Percentiles rank a stretch among this genome's conserved stretches.
Evolutionary conservation across 177 flowering plant genomes (phyloP).

Genomic region (Vitis hybrid): DNA sequence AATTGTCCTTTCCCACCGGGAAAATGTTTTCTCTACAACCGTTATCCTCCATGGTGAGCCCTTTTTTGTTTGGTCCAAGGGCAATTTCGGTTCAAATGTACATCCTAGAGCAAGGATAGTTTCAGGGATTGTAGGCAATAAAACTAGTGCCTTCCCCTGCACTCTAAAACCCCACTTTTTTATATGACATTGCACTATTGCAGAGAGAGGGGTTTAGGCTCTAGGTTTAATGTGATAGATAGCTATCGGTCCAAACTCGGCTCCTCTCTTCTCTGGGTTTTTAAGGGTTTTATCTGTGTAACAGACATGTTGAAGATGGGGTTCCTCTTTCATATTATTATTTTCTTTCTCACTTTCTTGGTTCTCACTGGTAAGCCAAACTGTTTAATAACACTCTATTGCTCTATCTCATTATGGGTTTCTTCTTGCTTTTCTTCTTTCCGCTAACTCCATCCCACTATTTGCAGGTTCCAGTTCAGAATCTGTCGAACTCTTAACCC

Average conservation of each 20-base stretch:
- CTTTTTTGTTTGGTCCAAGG: background rate
- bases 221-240: background rate
- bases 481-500: constrained; percentile 31
- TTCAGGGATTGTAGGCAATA: too few species aligned
- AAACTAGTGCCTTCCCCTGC: constrained; percentile 3
- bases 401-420: background rate
- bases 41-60: background rate
- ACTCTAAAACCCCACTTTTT: constrained; percentile 8
- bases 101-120: background rate
- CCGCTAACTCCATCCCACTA: background rate
- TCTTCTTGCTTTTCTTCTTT: background rate
- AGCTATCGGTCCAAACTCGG: too few species aligned
- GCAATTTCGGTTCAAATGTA: background rate
- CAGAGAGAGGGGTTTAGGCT: background rate
- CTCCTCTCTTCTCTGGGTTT: too few species aligned
- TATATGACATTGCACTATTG: too few species aligned
- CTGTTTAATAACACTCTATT: background rate
- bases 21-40: background rate
- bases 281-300: background rate
- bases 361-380: constrained; percentile 39
- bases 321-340: constrained; percentile 15
- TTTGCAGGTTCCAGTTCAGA: constrained; percentile 55
- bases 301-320: constrained; percentile 28
- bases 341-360: constrained; percentile 23
- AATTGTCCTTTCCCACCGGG: background rate